Base-by-base conservation (phyloP, 768 basidiomycete genomes). In the Naganishia vaughanmartiniae region DNA sequence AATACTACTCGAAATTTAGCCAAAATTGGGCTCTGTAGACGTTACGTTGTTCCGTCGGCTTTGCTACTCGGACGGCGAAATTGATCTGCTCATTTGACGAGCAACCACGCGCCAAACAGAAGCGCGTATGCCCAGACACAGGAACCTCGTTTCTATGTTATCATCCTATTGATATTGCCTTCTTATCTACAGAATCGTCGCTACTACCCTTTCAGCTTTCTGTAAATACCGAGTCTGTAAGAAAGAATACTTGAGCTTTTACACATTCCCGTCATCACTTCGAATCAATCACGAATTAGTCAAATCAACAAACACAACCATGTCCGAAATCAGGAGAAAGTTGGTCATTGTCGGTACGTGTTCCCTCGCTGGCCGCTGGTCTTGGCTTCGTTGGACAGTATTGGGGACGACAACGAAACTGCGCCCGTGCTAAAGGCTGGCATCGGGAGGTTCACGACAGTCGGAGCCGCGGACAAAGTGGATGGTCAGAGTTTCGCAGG, bases 311-410 rank as follows among this genome's bases (percentile, higher is more conserved):
- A 54, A 28, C 30, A 45, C 30, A 45, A 79, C 24, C 74, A 97
- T 97, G 93, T 89, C 93, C 81, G 94, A 96, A 86, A 95, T 97
- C 83, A 88, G 94, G 84, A 90, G 93, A 84, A 98, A 98, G 84
- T 89, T 98, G 77, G 94, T 98, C 82, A 96, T 97, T 83, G 94
- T 98, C 76, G 94, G 94, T 82, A 68, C 75, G 79, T 78, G 39
- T 34, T 24, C 39, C 48, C n/a, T n/a, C 21, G 45, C 36, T 60
- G 34, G 21, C 24, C 7, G 34, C 9, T 33, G 28, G 15, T 28
- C 5, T 58, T 6, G n/a, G 24, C 2, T 12, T 15, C 7, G 17
- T 1, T 31, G 31, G 15, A 24, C 1, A 9, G 21, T 21, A 1
- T 10, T 34, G 34, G n/a, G 4, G 34, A 17, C 34, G 12, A 24